These are phyloP conservation scores for Aspergillus latus DNA, from an alignment of 2,329 filamentous ascomycete species.

Conservation along the genomic window DNA sequence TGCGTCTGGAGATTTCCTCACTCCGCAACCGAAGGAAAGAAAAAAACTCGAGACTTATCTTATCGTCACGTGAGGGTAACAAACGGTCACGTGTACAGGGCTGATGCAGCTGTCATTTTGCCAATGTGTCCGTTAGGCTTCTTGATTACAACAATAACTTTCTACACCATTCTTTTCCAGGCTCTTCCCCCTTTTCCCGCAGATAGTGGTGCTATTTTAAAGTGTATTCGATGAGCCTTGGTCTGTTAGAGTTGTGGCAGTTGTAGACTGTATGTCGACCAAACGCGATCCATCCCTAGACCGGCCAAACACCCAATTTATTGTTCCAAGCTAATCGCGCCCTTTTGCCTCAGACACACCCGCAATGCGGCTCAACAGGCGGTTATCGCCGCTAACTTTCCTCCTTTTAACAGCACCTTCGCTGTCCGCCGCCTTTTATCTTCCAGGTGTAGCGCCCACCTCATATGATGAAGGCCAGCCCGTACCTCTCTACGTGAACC, in stretches of 20 bases:
- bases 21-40: not conserved
- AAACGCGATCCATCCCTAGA: constrained; percentile 12
- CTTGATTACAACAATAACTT: not conserved
- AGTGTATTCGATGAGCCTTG: constrained; percentile 13
- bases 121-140: constrained; percentile 2
- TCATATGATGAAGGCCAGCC: constrained; percentile 78
- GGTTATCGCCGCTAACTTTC: constrained; percentile 29
- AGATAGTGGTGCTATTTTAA: not conserved
- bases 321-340: constrained; percentile 20
- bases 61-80: constrained; percentile 26
- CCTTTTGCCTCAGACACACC: constrained; percentile 17
- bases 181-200: not conserved
- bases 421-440: constrained; percentile 74
- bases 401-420: constrained; percentile 34
- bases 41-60: constrained; percentile 23
- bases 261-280: constrained; percentile 23
- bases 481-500: constrained; percentile 90
- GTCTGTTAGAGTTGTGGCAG: constrained; percentile 15
- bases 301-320: constrained; percentile 12
- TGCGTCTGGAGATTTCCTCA: constrained; percentile 5
- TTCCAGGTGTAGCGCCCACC: constrained; percentile 91
- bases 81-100: not conserved
- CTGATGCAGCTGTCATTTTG: constrained; percentile 2
- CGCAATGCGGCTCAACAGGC: constrained; percentile 40
- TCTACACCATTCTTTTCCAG: not conserved